Evolutionary conservation across 2,329 filamentous ascomycete genomes (phyloP), one percentile per base, ranked within the genome.

Genomic region (Diaporthe sp.): DNA sequence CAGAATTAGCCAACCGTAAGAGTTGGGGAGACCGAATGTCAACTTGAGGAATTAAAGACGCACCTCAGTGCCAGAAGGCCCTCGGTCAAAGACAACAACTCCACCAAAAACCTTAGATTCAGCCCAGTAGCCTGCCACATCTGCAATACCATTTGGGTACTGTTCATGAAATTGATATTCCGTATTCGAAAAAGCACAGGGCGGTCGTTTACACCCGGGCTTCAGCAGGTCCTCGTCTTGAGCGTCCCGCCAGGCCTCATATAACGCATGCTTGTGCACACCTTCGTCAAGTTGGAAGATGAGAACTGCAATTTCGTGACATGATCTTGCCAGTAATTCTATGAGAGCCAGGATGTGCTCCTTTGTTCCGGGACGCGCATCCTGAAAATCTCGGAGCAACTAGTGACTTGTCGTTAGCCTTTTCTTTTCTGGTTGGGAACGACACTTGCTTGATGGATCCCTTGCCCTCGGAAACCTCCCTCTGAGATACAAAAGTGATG

Each of bases 1-100:
- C 0, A 35, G 2, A n/a, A n/a, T 57, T 57, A 57, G 54, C 7
- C 54, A 33, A 10, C n/a, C n/a, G n/a, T n/a, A n/a, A n/a, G n/a
- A n/a, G n/a, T n/a, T n/a, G n/a, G n/a, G n/a, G n/a, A n/a, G n/a
- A n/a, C n/a, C n/a, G n/a, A n/a, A n/a, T n/a, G n/a, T n/a, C n/a
- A n/a, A n/a, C n/a, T n/a, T n/a, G n/a, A n/a, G n/a, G n/a, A n/a
- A n/a, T n/a, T n/a, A n/a, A 6, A 22, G 30, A 6, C 54, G 35
- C 30, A 57, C 54, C 54, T 57, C 54, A 22, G 10, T 22, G 10
- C 54, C 54, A 10, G 54, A 57, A n/a, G 54, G 54, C 4, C 54
- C 54, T 7, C 54, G 54, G 9, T 66, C 28, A 19, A 66, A 66
- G 5, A 66, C 61, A 22, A 66, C 61, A n/a, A 66, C 61, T 22